Conservation (phyloP, 345 rosid species). For the Triadica sebifera region DNA sequence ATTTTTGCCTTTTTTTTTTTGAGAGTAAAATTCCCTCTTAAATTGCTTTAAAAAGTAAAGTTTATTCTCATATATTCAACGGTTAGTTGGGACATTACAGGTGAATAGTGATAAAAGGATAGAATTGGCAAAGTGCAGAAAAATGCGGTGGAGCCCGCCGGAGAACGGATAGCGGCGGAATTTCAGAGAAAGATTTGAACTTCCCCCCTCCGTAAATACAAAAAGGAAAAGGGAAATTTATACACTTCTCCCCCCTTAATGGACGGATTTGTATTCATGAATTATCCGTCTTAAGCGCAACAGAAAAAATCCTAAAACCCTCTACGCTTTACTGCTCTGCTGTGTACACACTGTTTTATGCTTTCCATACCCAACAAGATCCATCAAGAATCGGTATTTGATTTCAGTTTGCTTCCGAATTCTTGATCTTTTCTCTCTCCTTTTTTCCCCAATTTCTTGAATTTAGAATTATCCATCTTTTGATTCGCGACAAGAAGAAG, state of each 20-base stretch:
- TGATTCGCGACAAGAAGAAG: background rate
- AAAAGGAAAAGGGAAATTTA: background rate
- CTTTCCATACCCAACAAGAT: too few relatives aligned
- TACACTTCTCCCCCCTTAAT: background rate
- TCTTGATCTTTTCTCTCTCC: background rate
- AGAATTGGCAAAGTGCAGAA: constrained; percentile 11
- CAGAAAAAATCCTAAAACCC: too few relatives aligned
- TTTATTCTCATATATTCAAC: too few relatives aligned
- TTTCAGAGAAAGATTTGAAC: constrained; percentile 48
- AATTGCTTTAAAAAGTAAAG: too few relatives aligned
- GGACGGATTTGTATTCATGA: background rate
- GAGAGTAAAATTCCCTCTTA: too few relatives aligned
- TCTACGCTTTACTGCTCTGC: background rate
- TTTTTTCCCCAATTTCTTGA: background rate
- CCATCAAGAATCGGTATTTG: background rate
- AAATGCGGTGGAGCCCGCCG: constrained; percentile 15
- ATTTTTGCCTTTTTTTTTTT: too few relatives aligned
- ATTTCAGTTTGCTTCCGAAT: background rate
- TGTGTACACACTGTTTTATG: background rate
- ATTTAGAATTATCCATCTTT: background rate
- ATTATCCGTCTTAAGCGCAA: background rate
- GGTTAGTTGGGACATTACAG: background rate
- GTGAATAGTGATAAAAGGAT: background rate
- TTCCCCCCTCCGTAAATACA: background rate
- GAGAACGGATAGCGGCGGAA: constrained; percentile 52